Conservation (phyloP, 192 early-diverging fungal genomes). For the Phlyctochytrium planicorne region DNA sequence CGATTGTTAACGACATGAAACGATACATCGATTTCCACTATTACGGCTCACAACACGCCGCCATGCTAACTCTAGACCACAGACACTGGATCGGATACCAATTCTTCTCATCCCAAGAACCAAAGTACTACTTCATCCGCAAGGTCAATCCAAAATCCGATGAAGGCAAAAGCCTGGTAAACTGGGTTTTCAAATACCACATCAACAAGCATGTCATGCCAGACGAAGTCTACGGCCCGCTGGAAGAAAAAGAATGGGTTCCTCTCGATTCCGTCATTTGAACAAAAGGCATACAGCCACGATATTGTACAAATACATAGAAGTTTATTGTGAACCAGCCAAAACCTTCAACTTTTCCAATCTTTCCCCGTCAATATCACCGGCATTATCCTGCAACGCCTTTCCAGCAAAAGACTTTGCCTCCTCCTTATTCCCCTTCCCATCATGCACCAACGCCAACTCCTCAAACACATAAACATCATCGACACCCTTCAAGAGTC, state of each 20-base stretch:
- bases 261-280: no score
- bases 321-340: no score
- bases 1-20: slow-evolving; percentile 24
- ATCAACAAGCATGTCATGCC: slow-evolving; percentile 16
- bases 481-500: not conserved
- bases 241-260: slow-evolving; percentile 12
- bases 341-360: no score
- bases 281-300: no score
- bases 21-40: slow-evolving; percentile 26
- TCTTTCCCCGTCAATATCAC: no score
- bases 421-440: no score
- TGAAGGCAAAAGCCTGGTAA: slow-evolving; percentile 16
- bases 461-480: not conserved
- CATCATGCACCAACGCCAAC: not conserved
- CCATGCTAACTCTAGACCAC: not conserved
- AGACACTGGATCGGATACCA: slow-evolving; percentile 1
- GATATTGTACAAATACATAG: no score
- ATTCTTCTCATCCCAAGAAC: slow-evolving; percentile 10
- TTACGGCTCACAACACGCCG: slow-evolving; percentile 20
- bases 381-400: no score
- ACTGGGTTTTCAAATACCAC: slow-evolving; percentile 40
- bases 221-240: not conserved
- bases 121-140: slow-evolving; percentile 42
- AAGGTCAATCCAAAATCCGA: slow-evolving; percentile 33
- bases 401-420: no score